Evolutionary conservation across 768 basidiomycete genomes (phyloP).

Genomic region (Amanita subjunquillea): DNA sequence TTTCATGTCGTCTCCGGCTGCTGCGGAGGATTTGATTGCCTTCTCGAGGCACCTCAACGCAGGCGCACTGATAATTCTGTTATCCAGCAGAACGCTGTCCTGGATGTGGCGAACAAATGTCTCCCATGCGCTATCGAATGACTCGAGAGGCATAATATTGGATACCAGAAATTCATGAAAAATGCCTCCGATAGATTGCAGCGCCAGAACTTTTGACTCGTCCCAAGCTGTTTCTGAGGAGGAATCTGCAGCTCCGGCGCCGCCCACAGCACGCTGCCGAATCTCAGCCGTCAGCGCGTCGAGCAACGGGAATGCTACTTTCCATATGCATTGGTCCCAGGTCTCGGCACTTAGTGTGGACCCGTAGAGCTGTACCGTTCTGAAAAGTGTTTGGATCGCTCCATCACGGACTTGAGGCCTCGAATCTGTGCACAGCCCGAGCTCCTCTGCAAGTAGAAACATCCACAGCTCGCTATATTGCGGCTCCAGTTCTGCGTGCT

Average conservation of each 20-base stretch:
- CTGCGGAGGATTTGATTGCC: constrained; percentile 51
- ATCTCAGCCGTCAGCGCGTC: constrained; percentile 56
- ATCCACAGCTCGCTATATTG: constrained; percentile 91
- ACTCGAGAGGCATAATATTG: constrained; percentile 63
- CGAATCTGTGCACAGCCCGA: constrained; percentile 71
- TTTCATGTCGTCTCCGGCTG: constrained; percentile 29
- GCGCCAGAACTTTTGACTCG: constrained; percentile 78
- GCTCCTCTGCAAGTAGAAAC: constrained; percentile 75
- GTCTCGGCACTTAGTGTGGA: constrained; percentile 70
- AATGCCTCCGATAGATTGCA: constrained; percentile 77
- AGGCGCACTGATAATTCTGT: constrained; percentile 66
- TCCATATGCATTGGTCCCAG: constrained; percentile 91
- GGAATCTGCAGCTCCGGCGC: not conserved
- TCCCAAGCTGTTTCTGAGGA: constrained; percentile 47
- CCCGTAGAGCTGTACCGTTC: constrained; percentile 91
- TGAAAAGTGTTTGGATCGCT: constrained; percentile 91
- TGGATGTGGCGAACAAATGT: constrained; percentile 66
- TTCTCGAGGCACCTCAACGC: constrained; percentile 78
- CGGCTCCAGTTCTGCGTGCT: constrained; percentile 47
- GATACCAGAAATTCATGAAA: constrained; percentile 69
- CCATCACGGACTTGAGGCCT: constrained; percentile 87
- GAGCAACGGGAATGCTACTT: constrained; percentile 79
- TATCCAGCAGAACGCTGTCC: constrained; percentile 58
- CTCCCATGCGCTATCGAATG: constrained; percentile 66
- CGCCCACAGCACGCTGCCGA: constrained; percentile 24